Base-by-base conservation (phyloP, 139 green algal genomes). In the Micractinium sp. region DNA sequence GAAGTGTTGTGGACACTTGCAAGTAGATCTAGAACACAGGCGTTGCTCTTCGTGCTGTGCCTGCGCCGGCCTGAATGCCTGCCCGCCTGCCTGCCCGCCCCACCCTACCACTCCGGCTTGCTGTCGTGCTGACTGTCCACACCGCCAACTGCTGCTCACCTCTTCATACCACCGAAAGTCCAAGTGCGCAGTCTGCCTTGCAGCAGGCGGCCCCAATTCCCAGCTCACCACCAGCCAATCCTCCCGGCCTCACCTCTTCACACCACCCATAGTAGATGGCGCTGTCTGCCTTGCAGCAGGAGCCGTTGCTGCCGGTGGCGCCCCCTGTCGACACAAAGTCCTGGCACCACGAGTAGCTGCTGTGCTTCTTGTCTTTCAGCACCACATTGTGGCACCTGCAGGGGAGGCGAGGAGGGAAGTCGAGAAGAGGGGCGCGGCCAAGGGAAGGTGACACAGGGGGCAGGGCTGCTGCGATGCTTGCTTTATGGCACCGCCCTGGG, bases 261-360 rank as follows among this genome's bases (percentile, higher is more conserved):
- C 94, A 96, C 94, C 93, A 96, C 14, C 69, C 53, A 36, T 63
- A 29, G 38, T 63, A 86, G 66, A 93, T 89, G 41, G 91, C 75
- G 0, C 92, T 90, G 80, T 96, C 94, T 71, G 93, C 92, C 74
- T 79, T 89, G 92, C 95, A 97, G 89, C 94, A 97, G 0, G 93
- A 94, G 1, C 92, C 93, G 2, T 74, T 77, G 41, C 20, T 67
- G 23, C 60, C 76, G n/a, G 63, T 25, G 23, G 85, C 74, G 81
- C 93, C 89, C 20, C 91, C 89, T 14, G 71, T 82, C 33, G 81
- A 0, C 74, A 96, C 38, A 60, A 93, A 96, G 86, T 95, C 93
- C 19, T 85, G 2, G 82, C 93, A 96, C 91, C 90, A 95, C 4
- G 39, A 89, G 22, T 88, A 69, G 47, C 39, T 33, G 39, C 22